These are phyloP conservation scores for Colletotrichum navitas DNA, from an alignment of 2,329 filamentous ascomycete species.

Conservation along the genomic window DNA sequence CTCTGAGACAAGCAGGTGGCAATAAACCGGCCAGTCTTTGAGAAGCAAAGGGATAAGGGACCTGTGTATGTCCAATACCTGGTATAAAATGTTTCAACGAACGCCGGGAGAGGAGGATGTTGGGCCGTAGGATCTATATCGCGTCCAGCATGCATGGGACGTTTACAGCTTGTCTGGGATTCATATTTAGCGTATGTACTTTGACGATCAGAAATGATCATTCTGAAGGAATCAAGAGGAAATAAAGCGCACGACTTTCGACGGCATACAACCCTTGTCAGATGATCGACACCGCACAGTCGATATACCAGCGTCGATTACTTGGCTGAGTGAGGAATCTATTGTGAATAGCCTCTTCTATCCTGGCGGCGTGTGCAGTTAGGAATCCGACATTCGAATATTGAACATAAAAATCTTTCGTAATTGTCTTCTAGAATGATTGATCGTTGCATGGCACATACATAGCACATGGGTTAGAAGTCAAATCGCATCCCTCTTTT, in stretches of 20 bases:
- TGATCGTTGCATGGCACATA: background rate
- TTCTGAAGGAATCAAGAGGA: background rate
- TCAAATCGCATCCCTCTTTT: background rate
- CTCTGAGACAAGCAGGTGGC: background rate
- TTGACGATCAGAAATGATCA: background rate
- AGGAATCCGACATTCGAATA: background rate
- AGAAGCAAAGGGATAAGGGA: too few species aligned
- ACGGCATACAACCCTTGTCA: background rate
- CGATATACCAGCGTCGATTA: background rate
- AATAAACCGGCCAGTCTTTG: background rate
- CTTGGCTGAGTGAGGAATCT: background rate
- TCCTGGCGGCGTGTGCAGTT: background rate
- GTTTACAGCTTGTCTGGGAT: background rate
- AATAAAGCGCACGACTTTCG: background rate
- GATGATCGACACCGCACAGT: background rate
- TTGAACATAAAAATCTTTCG: background rate
- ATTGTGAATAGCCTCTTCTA: background rate
- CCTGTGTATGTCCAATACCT: background rate
- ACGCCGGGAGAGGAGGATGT: background rate
- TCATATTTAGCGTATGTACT: too few species aligned
- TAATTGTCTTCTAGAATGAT: background rate
- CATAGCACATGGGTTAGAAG: background rate
- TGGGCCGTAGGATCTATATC: background rate
- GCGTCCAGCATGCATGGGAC: background rate
- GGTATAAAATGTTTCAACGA: too few species aligned